Percentiles rank a stretch among this genome's conserved stretches.
phyloP scores from a whole-genome alignment of 139 green algal species.

The Tetradesmus obliquus region DNA sequence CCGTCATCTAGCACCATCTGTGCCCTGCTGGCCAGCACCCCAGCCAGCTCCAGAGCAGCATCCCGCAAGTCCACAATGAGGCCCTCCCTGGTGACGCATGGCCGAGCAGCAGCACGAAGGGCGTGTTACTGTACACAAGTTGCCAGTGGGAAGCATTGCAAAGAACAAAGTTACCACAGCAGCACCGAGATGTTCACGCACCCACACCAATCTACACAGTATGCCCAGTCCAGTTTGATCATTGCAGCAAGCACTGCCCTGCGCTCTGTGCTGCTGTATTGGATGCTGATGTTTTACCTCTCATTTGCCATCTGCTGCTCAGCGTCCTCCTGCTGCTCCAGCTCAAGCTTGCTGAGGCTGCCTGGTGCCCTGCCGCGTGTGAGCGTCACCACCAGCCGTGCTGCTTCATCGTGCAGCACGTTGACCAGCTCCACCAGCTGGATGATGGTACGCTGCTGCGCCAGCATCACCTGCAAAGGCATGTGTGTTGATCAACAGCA shows the following conservation, averaged over 20 bases:
- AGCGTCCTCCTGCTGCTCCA: constrained; percentile 33
- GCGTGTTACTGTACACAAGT: background rate
- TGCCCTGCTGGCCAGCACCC: background rate
- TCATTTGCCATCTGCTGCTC: constrained; percentile 1
- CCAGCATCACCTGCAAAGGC: constrained; percentile 66
- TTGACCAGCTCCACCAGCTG: constrained; percentile 65
- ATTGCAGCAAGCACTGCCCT: background rate
- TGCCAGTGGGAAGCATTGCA: background rate
- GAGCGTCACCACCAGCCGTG: constrained; percentile 23
- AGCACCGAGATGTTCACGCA: background rate
- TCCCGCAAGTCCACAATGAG: constrained; percentile 61
- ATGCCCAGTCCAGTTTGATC: too few relatives aligned
- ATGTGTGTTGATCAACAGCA: background rate
- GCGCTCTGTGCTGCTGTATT: background rate
- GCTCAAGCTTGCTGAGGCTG: background rate
- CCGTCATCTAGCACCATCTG: background rate
- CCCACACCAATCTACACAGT: background rate
- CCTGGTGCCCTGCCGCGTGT: background rate
- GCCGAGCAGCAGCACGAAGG: background rate
- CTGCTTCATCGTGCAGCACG: background rate
- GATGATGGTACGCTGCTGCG: constrained; percentile 73
- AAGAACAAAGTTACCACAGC: background rate
- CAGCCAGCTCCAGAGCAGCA: constrained; percentile 4
- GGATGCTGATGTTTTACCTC: background rate
- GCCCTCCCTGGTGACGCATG: constrained; percentile 48